Evolutionary conservation across 2,329 filamentous ascomycete genomes (phyloP).

Genomic region (Pseudocercospora musae): DNA sequence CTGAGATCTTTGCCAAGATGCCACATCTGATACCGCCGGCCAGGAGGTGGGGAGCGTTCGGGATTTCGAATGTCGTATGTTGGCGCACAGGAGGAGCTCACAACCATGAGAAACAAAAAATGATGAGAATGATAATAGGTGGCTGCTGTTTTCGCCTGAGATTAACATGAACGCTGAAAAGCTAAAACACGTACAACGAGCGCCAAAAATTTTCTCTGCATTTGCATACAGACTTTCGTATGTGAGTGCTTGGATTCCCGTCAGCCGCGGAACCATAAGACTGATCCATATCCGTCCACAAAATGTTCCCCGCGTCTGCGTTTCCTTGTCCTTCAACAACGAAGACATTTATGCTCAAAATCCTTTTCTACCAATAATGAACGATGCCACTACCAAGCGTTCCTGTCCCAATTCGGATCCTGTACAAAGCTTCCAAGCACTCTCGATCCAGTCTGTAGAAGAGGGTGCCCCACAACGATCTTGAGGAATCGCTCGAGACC

Average conservation of each 20-base stretch:
- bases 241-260: background rate
- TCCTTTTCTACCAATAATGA: background rate
- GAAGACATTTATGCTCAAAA: background rate
- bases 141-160: background rate
- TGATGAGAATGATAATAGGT: background rate
- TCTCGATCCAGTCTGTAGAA: constrained; percentile 96
- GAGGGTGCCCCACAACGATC: constrained; percentile 94
- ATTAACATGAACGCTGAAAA: background rate
- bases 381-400: constrained; percentile 62
- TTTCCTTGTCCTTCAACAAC: background rate
- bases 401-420: constrained; percentile 88
- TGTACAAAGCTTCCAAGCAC: constrained; percentile 95
- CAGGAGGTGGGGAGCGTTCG: no score
- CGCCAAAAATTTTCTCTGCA: background rate
- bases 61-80: no score
- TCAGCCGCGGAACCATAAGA: background rate
- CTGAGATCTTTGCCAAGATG: no score
- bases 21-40: no score
- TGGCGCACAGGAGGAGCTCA: background rate
- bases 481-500: constrained; percentile 93
- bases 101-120: background rate
- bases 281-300: background rate
- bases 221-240: background rate
- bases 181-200: background rate
- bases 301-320: background rate